Evolutionary conservation across 768 basidiomycete species (phyloP), one percentile per base, ranked within the genome.

Genomic region (Panellus pusillus): DNA sequence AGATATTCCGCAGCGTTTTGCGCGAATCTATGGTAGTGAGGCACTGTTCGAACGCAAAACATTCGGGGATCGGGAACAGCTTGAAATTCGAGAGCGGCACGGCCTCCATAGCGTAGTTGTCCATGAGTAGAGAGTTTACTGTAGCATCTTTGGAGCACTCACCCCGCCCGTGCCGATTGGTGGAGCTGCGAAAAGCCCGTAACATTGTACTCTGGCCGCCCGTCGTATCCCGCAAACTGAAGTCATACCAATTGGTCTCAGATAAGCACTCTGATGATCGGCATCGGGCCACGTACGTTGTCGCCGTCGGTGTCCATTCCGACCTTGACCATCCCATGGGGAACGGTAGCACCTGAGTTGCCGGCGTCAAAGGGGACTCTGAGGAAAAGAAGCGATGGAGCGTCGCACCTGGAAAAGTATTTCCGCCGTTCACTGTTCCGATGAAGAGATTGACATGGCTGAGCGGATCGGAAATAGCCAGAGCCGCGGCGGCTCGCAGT

Each of bases 291-390:
- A 64, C 74, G 31, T 58, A 82, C 82, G 63, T 82, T 82, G 61
- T 76, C 80, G 3, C 82, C 82, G 60, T 86, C 81, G 0, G 83
- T 85, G 61, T 87, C 84, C 77, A 85, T 79, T 7, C 84, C 84
- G 2, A 71, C 77, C 69, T 87, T 87, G 14, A 80, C 76, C 84
- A 86, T 83, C n/a, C 85, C 84, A 67, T 86, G 83, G 2, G 85
- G 85, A 18, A 83, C 61, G n/a, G n/a, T n/a, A n/a, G n/a, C n/a
- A n/a, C n/a, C n/a, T n/a, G n/a, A n/a, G n/a, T n/a, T n/a, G n/a
- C n/a, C n/a, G n/a, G n/a, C n/a, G n/a, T n/a, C n/a, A n/a, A n/a
- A n/a, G n/a, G n/a, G n/a, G n/a, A n/a, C n/a, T n/a, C n/a, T n/a
- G n/a, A n/a, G n/a, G n/a, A n/a, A n/a, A n/a, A n/a, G n/a, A n/a